Base-by-base conservation (phyloP, 768 basidiomycete genomes). In the Hygrophoropsis aurantiaca region DNA sequence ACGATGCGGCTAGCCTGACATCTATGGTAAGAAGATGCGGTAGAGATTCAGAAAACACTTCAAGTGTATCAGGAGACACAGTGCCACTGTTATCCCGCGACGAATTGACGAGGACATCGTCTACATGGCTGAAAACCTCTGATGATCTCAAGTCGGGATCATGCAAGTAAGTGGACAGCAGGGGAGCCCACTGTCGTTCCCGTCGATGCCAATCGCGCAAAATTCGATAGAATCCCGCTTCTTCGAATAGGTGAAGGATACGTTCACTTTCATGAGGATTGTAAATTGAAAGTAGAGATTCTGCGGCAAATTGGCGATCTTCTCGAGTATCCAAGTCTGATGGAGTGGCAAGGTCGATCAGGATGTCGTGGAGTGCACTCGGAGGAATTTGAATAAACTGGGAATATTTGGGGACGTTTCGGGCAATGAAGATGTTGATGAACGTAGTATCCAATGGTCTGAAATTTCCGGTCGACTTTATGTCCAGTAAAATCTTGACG, bases 401-500 rank as follows among this genome's bases (percentile, higher is more conserved):
- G 1, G 88, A 84, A 68, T 98, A 99, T 69, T 97, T 98, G 0
- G 97, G 92, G 10, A 97, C 82, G 64, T 98, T 99, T 49, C 94
- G 86, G 3, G 97, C 91, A 47, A 98, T 79, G 67, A 99, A 99
- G 51, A 99, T 98, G 60, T 94, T 84, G 41, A 95, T 77, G 64
- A 99, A 90, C 3, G 90, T 93, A 48, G 72, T 69, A 60, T 90
- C 92, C 33, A 75, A 66, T 23, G 79, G 65, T 0, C 80, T 68
- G 21, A 93, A 67, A 40, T 74, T 73, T 19, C 68, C 69, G 42
- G 70, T 61, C 5, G 81, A 72, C 5, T 86, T 55, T 27, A 94
- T 83, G 58, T 97, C 93, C 47, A 94, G 75, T 27, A 97, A 72
- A 45, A 92, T 85, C 56, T 86, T 86, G 59, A 94, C 73, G 53